Conservation (phyloP, 805 yeast species). For the Candida silvatica region DNA sequence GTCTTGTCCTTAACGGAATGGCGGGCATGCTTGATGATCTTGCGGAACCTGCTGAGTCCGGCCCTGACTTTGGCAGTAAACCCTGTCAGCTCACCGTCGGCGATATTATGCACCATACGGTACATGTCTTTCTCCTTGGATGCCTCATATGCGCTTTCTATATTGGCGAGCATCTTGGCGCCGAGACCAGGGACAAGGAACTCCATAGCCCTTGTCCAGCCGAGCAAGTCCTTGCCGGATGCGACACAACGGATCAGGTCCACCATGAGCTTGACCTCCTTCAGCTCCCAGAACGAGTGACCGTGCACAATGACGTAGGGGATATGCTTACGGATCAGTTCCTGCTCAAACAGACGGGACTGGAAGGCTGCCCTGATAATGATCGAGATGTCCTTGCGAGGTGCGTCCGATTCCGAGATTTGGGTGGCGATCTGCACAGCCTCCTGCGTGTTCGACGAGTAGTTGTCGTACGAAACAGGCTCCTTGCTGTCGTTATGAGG, state of each 20-base stretch:
- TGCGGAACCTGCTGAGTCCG: constrained; percentile 22
- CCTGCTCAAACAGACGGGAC: constrained; percentile 57
- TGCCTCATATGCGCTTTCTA: constrained; percentile 10
- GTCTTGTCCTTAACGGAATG: constrained; percentile 6
- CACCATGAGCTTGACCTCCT: constrained; percentile 54
- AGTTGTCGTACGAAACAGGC: constrained; percentile 37
- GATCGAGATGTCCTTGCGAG: constrained; percentile 59
- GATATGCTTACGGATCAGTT: constrained; percentile 42
- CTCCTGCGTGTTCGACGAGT: constrained; percentile 40
- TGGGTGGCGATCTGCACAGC: constrained; percentile 44
- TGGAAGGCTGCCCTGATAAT: constrained; percentile 58
- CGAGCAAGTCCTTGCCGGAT: constrained; percentile 49
- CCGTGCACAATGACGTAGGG: constrained; percentile 71
- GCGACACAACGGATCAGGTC: constrained; percentile 58
- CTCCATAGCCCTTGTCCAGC: constrained; percentile 48
- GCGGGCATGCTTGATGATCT: constrained; percentile 17
- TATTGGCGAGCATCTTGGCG: constrained; percentile 27
- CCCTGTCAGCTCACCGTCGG: constrained; percentile 7
- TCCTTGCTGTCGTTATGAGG: constrained; percentile 37
- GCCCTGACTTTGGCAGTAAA: constrained; percentile 12
- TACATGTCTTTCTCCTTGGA: constrained; percentile 7
- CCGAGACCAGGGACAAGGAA: constrained; percentile 69
- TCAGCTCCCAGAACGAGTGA: constrained; percentile 68
- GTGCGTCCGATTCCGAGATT: constrained; percentile 33
- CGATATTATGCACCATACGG: constrained; percentile 8